Conservation (phyloP, 257 asterid species). For the Mitragyna speciosa region DNA sequence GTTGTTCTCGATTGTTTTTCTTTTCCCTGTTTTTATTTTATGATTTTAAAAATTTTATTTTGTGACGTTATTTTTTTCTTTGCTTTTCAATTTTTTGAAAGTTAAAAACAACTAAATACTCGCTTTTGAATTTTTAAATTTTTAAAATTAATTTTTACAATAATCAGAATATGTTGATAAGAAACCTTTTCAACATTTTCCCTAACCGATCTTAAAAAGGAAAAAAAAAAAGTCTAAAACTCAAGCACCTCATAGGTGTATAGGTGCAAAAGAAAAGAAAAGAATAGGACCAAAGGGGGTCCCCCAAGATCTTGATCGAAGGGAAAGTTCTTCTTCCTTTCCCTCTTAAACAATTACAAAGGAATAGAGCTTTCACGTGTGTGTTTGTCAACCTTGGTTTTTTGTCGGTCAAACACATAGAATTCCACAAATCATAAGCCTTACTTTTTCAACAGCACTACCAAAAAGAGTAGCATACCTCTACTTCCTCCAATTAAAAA, state of each 20-base stretch:
- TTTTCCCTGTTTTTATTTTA: too few relatives aligned
- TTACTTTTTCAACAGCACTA: not conserved
- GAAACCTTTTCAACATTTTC: not conserved
- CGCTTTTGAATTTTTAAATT: too few relatives aligned
- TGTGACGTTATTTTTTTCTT: too few relatives aligned
- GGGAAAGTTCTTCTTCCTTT: not conserved
- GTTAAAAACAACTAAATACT: too few relatives aligned
- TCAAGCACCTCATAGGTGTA: not conserved
- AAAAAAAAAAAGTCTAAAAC: not conserved
- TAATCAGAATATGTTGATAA: too few relatives aligned
- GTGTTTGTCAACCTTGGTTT: conserved; percentile 20
- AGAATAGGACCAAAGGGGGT: not conserved
- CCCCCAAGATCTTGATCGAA: not conserved
- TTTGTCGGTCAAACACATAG: conserved; percentile 18
- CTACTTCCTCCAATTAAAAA: not conserved
- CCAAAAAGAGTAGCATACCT: not conserved
- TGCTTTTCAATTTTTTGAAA: too few relatives aligned
- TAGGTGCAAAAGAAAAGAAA: not conserved
- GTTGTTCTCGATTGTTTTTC: too few relatives aligned
- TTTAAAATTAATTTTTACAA: too few relatives aligned
- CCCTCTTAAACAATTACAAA: not conserved
- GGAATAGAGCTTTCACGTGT: conserved; percentile 12
- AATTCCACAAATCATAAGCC: conserved; percentile 3
- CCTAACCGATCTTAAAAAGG: not conserved
- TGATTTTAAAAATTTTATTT: too few relatives aligned